Conservation (phyloP, 306 rosid genomes). For the Casuarina equisetifolia region DNA sequence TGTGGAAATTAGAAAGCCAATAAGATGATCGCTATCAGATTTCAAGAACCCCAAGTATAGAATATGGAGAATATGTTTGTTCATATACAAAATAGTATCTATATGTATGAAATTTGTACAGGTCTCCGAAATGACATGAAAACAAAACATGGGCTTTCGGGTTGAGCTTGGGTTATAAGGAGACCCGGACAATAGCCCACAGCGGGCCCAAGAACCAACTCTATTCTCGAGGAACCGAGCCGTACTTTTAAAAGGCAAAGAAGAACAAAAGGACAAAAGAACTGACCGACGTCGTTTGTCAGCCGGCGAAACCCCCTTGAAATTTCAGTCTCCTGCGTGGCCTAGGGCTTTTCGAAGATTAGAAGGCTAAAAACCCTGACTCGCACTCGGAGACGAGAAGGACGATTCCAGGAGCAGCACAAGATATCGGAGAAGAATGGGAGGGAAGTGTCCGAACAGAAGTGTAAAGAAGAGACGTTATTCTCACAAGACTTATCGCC, state of each 20-base stretch:
- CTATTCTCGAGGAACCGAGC: not conserved
- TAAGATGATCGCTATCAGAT: too few species aligned
- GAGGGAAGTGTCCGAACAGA: conserved; percentile 97
- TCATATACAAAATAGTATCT: too few species aligned
- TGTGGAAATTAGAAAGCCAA: too few species aligned
- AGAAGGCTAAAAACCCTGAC: conserved; percentile 29
- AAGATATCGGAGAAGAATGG: conserved; percentile 48
- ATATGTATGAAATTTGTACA: too few species aligned
- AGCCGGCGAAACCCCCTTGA: not conserved
- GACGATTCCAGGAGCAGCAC: conserved; percentile 2
- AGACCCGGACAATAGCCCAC: not conserved
- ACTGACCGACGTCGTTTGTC: not conserved
- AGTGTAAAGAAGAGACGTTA: conserved; percentile 75
- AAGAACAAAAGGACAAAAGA: not conserved
- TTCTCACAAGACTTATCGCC: conserved; percentile 76
- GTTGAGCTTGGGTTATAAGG: not conserved
- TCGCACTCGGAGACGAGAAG: conserved; percentile 1
- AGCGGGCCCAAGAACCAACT: not conserved
- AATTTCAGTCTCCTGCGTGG: not conserved
- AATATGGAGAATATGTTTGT: too few species aligned
- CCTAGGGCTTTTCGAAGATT: not conserved
- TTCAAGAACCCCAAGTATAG: too few species aligned
- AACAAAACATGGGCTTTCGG: not conserved
- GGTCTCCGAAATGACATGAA: not conserved
- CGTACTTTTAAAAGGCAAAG: not conserved